These are phyloP conservation scores for Dictyostelium purpureum DNA, from an alignment of 78 protist genomes.

Conservation along the genomic window DNA sequence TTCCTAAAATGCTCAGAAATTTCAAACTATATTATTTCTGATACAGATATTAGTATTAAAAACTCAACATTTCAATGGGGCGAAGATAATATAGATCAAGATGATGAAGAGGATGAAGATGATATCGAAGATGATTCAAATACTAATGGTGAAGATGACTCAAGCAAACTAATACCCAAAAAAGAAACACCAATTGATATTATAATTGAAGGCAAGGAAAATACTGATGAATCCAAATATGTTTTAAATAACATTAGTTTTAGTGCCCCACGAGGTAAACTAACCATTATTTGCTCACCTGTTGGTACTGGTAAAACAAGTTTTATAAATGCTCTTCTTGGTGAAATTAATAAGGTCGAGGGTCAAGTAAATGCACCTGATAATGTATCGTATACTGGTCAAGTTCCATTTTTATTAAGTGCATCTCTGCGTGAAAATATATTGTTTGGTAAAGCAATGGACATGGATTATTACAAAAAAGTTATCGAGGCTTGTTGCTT, in stretches of 20 bases:
- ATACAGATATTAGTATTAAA: neutral
- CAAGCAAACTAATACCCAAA: too few relatives aligned
- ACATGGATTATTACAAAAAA: constrained; percentile 61
- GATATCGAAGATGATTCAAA: neutral
- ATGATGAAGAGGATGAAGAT: neutral
- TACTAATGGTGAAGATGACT: neutral
- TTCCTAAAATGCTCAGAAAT: constrained; percentile 2
- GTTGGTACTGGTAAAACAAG: constrained; percentile 95
- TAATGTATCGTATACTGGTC: constrained; percentile 75
- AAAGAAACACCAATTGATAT: neutral
- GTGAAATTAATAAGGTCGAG: constrained; percentile 36
- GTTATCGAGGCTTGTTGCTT: constrained; percentile 89
- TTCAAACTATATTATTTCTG: too few relatives aligned
- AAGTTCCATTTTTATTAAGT: constrained; percentile 93
- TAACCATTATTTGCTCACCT: constrained; percentile 82
- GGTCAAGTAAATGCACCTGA: constrained; percentile 17
- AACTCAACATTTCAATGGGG: constrained; percentile 7
- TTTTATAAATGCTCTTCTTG: constrained; percentile 71
- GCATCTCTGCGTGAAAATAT: constrained; percentile 95
- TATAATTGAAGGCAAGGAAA: neutral
- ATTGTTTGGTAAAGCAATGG: constrained; percentile 91
- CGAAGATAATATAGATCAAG: neutral
- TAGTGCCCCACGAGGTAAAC: constrained; percentile 51
- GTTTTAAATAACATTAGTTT: constrained; percentile 21
- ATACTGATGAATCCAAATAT: neutral